Evolutionary conservation across 2,329 filamentous ascomycete genomes (phyloP).

Genomic region (Fusarium goolgardi): DNA sequence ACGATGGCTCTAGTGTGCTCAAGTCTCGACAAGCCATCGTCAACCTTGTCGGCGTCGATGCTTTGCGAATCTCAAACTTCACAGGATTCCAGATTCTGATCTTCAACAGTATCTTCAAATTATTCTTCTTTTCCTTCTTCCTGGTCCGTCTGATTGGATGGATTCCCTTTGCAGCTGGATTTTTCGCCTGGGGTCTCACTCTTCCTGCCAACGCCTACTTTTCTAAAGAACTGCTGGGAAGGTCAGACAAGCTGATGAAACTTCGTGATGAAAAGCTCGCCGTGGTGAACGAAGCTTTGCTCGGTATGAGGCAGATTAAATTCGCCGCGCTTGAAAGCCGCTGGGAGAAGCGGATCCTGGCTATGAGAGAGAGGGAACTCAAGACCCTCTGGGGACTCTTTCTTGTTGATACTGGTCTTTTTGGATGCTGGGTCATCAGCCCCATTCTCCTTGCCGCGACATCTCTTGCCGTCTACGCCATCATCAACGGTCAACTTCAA

Average conservation of each 20-base stretch:
- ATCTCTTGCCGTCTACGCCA: conserved; percentile 75
- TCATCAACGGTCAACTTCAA: conserved; percentile 69
- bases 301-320: conserved; percentile 87
- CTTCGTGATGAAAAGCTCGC: conserved; percentile 79
- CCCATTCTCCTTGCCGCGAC: conserved; percentile 79
- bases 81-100: conserved; percentile 74
- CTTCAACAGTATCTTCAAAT: conserved; percentile 69
- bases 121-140: conserved; percentile 74
- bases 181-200: conserved; percentile 71
- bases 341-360: conserved; percentile 77
- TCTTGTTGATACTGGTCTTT: conserved; percentile 69
- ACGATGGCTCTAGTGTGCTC: conserved; percentile 49
- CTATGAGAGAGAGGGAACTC: conserved; percentile 73
- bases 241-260: conserved; percentile 79
- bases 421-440: conserved; percentile 77
- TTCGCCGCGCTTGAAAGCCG: conserved; percentile 80
- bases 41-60: conserved; percentile 82
- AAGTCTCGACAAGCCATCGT: conserved; percentile 75
- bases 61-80: conserved; percentile 76
- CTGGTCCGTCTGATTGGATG: conserved; percentile 78
- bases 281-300: conserved; percentile 79
- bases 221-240: conserved; percentile 71
- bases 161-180: conserved; percentile 73
- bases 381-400: conserved; percentile 74
- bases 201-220: conserved; percentile 76